These are phyloP conservation scores for Wickerhamomyces silvicola DNA, from an alignment of 805 yeast species.

Conservation along the genomic window DNA sequence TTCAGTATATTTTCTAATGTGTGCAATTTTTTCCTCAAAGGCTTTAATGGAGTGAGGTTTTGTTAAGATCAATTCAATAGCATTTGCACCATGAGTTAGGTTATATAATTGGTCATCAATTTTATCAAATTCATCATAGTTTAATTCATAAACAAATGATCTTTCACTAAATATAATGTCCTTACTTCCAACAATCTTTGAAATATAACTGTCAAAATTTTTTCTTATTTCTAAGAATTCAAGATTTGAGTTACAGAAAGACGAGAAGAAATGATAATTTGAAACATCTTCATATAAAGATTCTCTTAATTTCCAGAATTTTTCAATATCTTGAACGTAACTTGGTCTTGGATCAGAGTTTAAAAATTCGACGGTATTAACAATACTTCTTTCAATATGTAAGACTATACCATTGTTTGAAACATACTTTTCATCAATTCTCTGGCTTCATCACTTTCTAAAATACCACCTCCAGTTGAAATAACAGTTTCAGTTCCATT, in stretches of 20 bases:
- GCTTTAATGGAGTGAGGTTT: constrained; percentile 37
- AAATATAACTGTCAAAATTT: constrained; percentile 53
- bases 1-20: constrained; percentile 53
- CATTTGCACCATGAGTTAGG: constrained; percentile 64
- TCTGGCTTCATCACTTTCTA: constrained; percentile 70
- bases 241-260: constrained; percentile 51
- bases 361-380: constrained; percentile 70
- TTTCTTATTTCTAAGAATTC: constrained; percentile 53
- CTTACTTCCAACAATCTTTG: constrained; percentile 52
- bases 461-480: constrained; percentile 96
- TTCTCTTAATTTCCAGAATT: constrained; percentile 82
- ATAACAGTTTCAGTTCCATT: constrained; percentile 49
- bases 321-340: constrained; percentile 67
- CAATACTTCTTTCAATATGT: constrained; percentile 84
- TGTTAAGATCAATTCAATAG: constrained; percentile 77
- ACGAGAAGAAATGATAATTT: constrained; percentile 68
- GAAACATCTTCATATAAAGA: constrained; percentile 75
- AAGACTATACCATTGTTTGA: constrained; percentile 62
- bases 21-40: constrained; percentile 69
- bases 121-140: constrained; percentile 62
- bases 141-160: constrained; percentile 69
- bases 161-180: constrained; percentile 31
- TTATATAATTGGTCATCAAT: constrained; percentile 37
- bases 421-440: constrained; percentile 49
- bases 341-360: constrained; percentile 84